phyloP scores from a whole-genome alignment of 345 rosid species.

The Triadica sebifera region DNA sequence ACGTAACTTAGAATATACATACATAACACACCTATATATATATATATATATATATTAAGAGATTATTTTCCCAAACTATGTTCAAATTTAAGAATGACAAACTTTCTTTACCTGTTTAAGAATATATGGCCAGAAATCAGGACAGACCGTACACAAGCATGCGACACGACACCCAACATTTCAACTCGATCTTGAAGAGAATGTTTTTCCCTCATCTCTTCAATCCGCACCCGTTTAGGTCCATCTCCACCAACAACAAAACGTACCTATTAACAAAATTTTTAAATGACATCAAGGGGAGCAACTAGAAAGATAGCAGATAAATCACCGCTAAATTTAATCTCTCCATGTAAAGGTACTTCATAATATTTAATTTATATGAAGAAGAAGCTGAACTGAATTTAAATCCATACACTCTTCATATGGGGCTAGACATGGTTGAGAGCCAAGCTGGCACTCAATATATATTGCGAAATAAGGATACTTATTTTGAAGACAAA shows the following conservation, averaged over 20 bases:
- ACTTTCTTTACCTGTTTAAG: slow-evolving; percentile 61
- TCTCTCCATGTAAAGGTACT: not conserved
- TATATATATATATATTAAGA: no score
- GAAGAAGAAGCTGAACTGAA: not conserved
- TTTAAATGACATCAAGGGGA: slow-evolving; percentile 12
- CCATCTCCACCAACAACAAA: slow-evolving; percentile 96
- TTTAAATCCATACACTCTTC: not conserved
- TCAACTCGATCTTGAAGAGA: slow-evolving; percentile 95
- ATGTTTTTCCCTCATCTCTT: slow-evolving; percentile 97
- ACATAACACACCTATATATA: no score
- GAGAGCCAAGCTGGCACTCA: no score
- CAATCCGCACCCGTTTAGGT: slow-evolving; percentile 83
- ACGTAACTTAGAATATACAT: no score
- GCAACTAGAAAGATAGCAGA: not conserved
- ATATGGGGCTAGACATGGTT: not conserved
- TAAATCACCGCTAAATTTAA: not conserved
- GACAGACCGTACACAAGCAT: slow-evolving; percentile 79
- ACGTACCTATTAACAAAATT: slow-evolving; percentile 53
- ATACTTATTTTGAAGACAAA: no score
- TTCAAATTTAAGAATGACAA: no score
- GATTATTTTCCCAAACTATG: no score
- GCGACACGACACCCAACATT: slow-evolving; percentile 92
- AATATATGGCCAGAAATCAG: slow-evolving; percentile 84
- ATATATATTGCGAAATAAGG: no score
- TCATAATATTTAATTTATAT: not conserved